Evolutionary conservation across 768 basidiomycete species (phyloP), one percentile per base, ranked within the genome.

Genomic region (Coprinopsis strossmayeri): DNA sequence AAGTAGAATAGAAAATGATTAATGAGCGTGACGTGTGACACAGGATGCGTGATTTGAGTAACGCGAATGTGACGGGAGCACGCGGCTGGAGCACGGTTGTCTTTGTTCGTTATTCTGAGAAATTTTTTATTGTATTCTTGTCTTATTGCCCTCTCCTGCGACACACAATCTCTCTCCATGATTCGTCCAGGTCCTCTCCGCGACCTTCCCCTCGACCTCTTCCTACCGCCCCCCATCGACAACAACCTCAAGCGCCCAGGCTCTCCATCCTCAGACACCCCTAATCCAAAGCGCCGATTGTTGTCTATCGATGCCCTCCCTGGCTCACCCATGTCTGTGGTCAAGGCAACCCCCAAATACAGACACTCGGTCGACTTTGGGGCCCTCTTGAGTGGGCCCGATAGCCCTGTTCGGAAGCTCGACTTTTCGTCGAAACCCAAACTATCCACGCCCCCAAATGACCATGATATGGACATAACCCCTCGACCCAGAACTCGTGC

Each of bases 281-380:
- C 73, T 57, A 84, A 77, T 55, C 82, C 85, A 24, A 88, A 88
- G 59, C 79, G 85, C 44, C 78, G 85, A 46, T 76, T 86, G 42
- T 69, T 85, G 52, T 69, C 68, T 55, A 70, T 69, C 41, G 81
- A 81, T 57, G 79, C 74, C 47, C 64, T 77, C 5, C 64, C 41
- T 2, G 10, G 3, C 27, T 30, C 49, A 17, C 2, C 49, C 3
- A n/a, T 30, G 18, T 5, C 35, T 2, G 34, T 21, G 2, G 3
- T 41, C 5, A 50, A 37, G 32, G 2, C 37, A 10, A 45, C 27
- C 5, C 17, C 43, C 13, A 5, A 20, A 3, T 26, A 18, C 7
- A 11, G 46, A 37, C 37, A 43, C 20, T 27, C 23, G 45, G 37
- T 32, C 42, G n/a, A 52, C 49, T 69, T 61, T 45, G 38, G 55